Conservation (phyloP, 139 green algal species). For the Astrephomene gubernaculifera region DNA sequence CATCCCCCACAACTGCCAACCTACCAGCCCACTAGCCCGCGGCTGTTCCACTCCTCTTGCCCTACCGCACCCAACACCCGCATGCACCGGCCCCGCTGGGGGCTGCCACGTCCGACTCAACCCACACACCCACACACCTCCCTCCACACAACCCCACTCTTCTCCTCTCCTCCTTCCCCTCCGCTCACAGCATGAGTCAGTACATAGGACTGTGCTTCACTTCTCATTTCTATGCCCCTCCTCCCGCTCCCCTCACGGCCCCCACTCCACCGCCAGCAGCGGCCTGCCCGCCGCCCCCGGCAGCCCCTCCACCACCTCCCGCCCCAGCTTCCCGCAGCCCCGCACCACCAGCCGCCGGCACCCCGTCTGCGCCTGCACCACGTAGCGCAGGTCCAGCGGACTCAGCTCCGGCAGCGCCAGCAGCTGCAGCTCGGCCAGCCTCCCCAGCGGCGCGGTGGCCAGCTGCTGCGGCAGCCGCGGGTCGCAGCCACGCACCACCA, state of each 20-base stretch:
- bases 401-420: constrained; percentile 36
- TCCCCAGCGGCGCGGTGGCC: constrained; percentile 20
- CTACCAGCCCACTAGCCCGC: no score
- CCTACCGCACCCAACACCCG: no score
- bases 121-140: not conserved
- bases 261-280: constrained; percentile 32
- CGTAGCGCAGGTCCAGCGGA: constrained; percentile 39
- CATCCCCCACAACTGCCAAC: no score
- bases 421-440: constrained; percentile 29
- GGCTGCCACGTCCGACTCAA: no score
- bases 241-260: not conserved
- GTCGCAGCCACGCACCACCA: constrained; percentile 34
- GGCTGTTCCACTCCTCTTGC: no score
- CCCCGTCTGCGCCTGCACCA: constrained; percentile 36
- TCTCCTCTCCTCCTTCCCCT: not conserved
- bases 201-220: no score
- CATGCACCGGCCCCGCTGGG: no score
- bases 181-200: no score
- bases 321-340: constrained; percentile 19
- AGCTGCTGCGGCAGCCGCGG: constrained; percentile 39
- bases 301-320: constrained; percentile 13
- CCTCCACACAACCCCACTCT: not conserved
- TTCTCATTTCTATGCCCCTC: not conserved
- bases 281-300: not conserved
- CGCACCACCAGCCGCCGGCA: constrained; percentile 37